Base-by-base conservation (phyloP, 768 basidiomycete species). In the Trichaptum fuscoviolaceum region DNA sequence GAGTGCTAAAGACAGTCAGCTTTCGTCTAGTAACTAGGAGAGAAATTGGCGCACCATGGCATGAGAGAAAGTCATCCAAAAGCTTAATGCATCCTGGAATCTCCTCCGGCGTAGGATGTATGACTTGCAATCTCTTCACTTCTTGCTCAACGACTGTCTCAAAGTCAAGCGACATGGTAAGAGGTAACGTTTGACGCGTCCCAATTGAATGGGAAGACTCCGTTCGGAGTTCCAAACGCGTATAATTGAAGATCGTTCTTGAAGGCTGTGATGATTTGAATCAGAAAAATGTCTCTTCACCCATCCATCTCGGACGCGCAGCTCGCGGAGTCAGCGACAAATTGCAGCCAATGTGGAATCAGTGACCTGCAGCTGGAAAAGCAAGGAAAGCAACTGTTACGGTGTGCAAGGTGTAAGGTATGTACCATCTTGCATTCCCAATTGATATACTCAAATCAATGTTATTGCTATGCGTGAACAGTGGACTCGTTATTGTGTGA, bases 1-100 rank as follows among this genome's bases (percentile, higher is more conserved):
- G 35, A 95, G 36, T 12, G 59, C 24, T 20, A 27, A 24, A 9
- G 42, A 12, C 35, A 65, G 66, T 64, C 18, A 62, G 58, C 63
- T 70, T 57, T 67, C 62, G 35, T 26, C 63, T 12, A 7, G 57
- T 63, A 26, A 26, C 24, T 18, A 26, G 35, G 27, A 42, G n/a
- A 58, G 25, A 63, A 30, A 35, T 8, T 64, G 18, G 74, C 78
- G 69, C 69, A 86, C 92, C 84, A 73, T 89, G 85, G 76, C 93
- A 94, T 5, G 83, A 80, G 62, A 91, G 77, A 75, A 89, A 91
- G 25, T 83, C 83, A 73, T 92, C 90, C 65, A 94, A 85, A 15
- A 92, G 79, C 63, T 80, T 85, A 77, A 92, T 84, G 75, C 95
- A 97, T 69, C 87, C 82, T 24, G 95, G 95, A 36, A 93, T 85